A percentile compares a stretch with the other conserved stretches of the same genome.
phyloP scores from a whole-genome alignment of 2,329 filamentous ascomycete species.

The Fusarium sarcochroum region DNA sequence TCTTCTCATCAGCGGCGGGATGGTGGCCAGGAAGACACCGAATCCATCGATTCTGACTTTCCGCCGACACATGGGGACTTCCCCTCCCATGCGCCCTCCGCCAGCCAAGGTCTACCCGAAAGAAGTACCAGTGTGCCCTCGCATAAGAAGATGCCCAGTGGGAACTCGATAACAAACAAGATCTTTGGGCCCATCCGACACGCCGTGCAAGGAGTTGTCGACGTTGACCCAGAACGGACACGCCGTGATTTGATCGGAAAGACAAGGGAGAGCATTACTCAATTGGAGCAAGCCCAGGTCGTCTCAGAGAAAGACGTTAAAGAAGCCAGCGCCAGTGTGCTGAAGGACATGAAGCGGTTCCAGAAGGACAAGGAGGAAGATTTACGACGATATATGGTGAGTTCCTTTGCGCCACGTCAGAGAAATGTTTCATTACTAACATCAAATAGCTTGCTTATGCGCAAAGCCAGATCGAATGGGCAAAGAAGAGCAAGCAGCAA shows the following conservation, averaged over 20 bases:
- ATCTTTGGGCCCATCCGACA: conserved; percentile 96
- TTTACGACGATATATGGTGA: conserved; percentile 93
- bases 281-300: conserved; percentile 91
- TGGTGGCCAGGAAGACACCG: conserved; percentile 79
- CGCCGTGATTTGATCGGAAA: conserved; percentile 95
- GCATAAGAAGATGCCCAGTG: conserved; percentile 86
- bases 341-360: conserved; percentile 92
- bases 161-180: conserved; percentile 92
- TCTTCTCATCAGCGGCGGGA: conserved; percentile 66
- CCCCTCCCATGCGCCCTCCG: conserved; percentile 74
- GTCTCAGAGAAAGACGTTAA: conserved; percentile 93
- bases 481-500: conserved; percentile 87
- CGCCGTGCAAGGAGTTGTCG: conserved; percentile 94
- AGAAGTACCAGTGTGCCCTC: conserved; percentile 58
- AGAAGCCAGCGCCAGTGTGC: conserved; percentile 88
- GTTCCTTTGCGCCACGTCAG: conserved; percentile 51
- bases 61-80: conserved; percentile 87
- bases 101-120: conserved; percentile 78
- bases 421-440: conserved; percentile 36
- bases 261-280: conserved; percentile 86
- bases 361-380: conserved; percentile 97
- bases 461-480: conserved; percentile 94
- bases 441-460: conserved; percentile 84
- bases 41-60: conserved; percentile 96
- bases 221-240: conserved; percentile 94